A percentile compares a stretch with the other conserved stretches of the same genome.
Conservation (phyloP, 495 filamentous ascomycete species). For the Tirmania nivea region DNA sequence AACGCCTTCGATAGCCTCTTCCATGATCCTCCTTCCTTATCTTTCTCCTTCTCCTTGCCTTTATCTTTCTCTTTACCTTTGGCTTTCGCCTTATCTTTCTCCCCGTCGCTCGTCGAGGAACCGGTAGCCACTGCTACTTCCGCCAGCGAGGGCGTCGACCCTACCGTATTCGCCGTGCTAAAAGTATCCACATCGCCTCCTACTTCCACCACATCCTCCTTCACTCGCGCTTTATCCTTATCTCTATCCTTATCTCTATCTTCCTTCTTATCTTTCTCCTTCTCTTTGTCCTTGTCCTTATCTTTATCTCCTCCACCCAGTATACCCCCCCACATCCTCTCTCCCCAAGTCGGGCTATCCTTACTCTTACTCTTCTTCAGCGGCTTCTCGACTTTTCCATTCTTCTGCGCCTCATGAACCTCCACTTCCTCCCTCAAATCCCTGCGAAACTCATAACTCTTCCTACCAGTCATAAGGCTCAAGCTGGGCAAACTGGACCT, state of each 20-base stretch:
- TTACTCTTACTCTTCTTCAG: constrained; percentile 17
- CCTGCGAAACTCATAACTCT: constrained; percentile 26
- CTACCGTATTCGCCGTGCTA: background rate
- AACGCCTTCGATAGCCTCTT: too few species aligned
- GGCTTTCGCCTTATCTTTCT: constrained; percentile 4
- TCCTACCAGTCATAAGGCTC: constrained; percentile 21
- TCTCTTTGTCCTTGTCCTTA: constrained; percentile 23
- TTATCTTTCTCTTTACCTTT: constrained; percentile 9
- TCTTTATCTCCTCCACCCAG: constrained; percentile 18
- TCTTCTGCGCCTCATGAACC: constrained; percentile 9
- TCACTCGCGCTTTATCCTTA: constrained; percentile 20
- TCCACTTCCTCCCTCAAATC: constrained; percentile 18
- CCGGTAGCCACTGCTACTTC: background rate
- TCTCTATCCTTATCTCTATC: constrained; percentile 24
- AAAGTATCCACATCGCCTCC: background rate
- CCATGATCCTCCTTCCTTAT: constrained; percentile 8
- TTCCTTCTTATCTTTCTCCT: too few species aligned
- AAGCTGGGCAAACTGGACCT: constrained; percentile 9
- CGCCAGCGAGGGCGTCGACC: background rate
- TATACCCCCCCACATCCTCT: constrained; percentile 26
- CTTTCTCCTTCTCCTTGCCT: constrained; percentile 3
- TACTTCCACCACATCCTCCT: background rate
- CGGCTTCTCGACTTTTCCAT: constrained; percentile 15
- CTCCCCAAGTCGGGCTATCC: constrained; percentile 22
- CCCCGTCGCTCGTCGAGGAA: constrained; percentile 3